A percentile compares a stretch with the other conserved stretches of the same genome.
Evolutionary conservation across 768 basidiomycete genomes (phyloP).

Genomic region (Baorangia bicolor): DNA sequence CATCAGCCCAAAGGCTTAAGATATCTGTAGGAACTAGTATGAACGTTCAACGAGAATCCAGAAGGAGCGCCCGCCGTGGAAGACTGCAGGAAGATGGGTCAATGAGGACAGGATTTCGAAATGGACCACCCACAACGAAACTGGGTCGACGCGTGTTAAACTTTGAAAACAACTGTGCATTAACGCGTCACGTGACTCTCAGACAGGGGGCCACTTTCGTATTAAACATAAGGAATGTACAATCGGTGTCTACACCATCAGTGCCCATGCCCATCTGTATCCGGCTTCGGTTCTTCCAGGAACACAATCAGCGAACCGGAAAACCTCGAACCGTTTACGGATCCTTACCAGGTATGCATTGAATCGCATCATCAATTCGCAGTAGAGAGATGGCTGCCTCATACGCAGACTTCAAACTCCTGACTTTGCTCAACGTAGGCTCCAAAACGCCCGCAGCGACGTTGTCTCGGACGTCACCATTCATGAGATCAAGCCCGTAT

Average conservation of each 20-base stretch:
- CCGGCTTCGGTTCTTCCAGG: conserved; percentile 63
- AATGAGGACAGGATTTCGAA: conserved; percentile 21
- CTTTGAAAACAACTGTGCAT: conserved; percentile 21
- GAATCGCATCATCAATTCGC: conserved; percentile 95
- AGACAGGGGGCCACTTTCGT: not conserved
- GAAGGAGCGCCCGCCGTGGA: conserved; percentile 9
- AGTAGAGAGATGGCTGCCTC: conserved; percentile 94
- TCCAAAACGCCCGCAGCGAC: conserved; percentile 91
- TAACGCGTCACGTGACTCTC: conserved; percentile 31
- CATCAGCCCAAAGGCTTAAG: conserved; percentile 35
- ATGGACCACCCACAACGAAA: conserved; percentile 12
- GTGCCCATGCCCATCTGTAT: conserved; percentile 76
- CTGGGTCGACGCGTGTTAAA: conserved; percentile 22
- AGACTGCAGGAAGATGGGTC: conserved; percentile 3
- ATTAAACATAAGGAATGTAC: conserved; percentile 11
- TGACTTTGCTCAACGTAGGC: conserved; percentile 96
- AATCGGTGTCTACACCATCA: conserved; percentile 31
- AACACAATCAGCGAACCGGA: conserved; percentile 17
- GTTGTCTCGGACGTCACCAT: conserved; percentile 95
- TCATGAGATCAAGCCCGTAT: conserved; percentile 92
- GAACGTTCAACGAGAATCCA: conserved; percentile 13
- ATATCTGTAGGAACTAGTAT: conserved; percentile 20
- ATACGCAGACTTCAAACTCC: conserved; percentile 94
- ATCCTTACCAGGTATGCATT: conserved; percentile 77
- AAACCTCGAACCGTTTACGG: not conserved